Conservation (phyloP, 495 filamentous ascomycete genomes). For the Penicillium samsonianum region DNA sequence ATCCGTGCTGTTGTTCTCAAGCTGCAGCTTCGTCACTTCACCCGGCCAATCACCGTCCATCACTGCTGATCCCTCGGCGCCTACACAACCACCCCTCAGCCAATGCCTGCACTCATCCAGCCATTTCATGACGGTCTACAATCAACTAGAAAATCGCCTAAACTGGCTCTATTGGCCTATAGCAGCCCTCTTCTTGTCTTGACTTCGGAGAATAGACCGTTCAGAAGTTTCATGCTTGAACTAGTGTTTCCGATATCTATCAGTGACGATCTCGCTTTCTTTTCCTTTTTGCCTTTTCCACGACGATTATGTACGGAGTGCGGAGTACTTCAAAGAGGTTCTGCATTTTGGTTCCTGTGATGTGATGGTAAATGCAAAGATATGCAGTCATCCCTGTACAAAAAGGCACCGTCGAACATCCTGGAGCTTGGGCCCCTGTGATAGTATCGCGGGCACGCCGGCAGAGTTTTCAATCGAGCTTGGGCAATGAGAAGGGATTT, state of each 20-base stretch:
- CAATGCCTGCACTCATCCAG: conserved; percentile 18
- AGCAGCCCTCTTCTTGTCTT: not conserved
- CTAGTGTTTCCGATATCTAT: conserved; percentile 11
- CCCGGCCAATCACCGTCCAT: conserved; percentile 27
- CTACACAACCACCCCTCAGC: conserved; percentile 21
- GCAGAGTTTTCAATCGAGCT: conserved; percentile 28
- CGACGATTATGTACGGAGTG: not conserved
- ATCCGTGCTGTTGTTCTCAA: conserved; percentile 31
- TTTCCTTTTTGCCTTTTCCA: not conserved
- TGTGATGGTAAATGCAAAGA: conserved; percentile 24
- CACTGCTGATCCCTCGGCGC: conserved; percentile 29
- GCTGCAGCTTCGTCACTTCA: conserved; percentile 33
- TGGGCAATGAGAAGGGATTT: conserved; percentile 5
- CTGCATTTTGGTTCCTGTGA: conserved; percentile 17
- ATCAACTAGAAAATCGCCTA: not conserved
- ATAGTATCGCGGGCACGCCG: conserved; percentile 15
- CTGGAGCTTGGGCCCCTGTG: conserved; percentile 33
- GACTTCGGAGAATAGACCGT: not conserved
- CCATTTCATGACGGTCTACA: not conserved
- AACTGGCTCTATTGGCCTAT: not conserved
- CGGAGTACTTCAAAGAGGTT: not conserved
- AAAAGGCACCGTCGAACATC: conserved; percentile 20
- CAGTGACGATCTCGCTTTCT: conserved; percentile 4
- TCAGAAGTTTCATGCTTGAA: conserved; percentile 3
- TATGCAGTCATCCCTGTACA: conserved; percentile 23